Conservation (phyloP, 495 filamentous ascomycete genomes). For the Neurospora africana region DNA sequence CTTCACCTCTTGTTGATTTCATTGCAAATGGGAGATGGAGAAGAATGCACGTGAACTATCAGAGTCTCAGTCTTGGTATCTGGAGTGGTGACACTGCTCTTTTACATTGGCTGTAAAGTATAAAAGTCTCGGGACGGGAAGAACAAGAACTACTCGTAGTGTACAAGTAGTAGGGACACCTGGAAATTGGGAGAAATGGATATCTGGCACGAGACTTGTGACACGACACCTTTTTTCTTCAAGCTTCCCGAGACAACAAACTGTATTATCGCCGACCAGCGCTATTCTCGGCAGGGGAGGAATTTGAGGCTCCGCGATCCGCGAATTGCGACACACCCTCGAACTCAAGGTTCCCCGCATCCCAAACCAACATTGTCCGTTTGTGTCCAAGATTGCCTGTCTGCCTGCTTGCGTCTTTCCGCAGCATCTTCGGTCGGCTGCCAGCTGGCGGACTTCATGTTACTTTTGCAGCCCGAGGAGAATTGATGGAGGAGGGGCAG, state of each 20-base stretch:
- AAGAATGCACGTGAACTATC: neutral
- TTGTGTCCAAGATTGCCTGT: neutral
- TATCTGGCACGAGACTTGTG: neutral
- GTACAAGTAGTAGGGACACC: too few relatives aligned
- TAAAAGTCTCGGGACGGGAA: too few relatives aligned
- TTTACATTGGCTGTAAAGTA: neutral
- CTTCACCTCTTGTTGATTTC: neutral
- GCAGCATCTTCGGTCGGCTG: neutral
- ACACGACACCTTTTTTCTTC: neutral
- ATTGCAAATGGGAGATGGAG: neutral
- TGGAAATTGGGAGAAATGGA: too few relatives aligned
- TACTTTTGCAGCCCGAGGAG: neutral
- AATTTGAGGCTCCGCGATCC: slow-evolving; percentile 17
- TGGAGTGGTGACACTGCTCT: neutral
- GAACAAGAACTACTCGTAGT: too few relatives aligned
- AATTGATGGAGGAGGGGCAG: neutral
- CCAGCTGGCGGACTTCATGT: neutral
- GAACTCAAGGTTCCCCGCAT: neutral
- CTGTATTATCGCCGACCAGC: neutral
- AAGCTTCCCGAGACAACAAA: neutral
- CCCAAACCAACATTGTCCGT: neutral
- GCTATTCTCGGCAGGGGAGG: slow-evolving; percentile 1
- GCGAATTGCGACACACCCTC: neutral
- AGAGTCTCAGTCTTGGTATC: neutral
- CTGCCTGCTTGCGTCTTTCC: neutral